Base-by-base conservation (phyloP, 345 rosid genomes). In the Citrus mangshanensis region DNA sequence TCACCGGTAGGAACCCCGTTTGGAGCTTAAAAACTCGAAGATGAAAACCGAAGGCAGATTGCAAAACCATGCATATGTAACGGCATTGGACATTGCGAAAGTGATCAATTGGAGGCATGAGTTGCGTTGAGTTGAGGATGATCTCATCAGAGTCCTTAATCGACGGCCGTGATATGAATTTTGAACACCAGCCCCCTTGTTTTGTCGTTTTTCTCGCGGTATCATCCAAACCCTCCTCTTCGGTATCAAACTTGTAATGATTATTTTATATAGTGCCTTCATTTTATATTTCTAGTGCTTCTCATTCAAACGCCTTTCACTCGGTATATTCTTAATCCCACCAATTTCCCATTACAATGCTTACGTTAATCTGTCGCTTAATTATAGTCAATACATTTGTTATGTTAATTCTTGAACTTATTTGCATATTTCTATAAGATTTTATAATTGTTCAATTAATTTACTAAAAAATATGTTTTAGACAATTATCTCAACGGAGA, bases 231-330 rank as follows among this genome's bases (percentile, higher is more conserved):
- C 81, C 49, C 54, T 65, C 35, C 70, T 37, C 63, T 6, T 28
- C 18, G 80, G 88, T 16, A 86, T 86, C 90, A 87, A 86, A 81
- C 62, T 76, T 78, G 0, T 79, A 42, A 78, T 87, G 82, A 83
- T 81, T 80, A 42, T 83, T 38, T 28, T 27, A 1, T 46, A 0
- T 3, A 73, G 80, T 76, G 81, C 73, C 74, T 54, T 60, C 54
- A 16, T 72, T 40, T 72, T 46, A 58, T 40, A 24, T 22, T 62
- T 9, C 3, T 38, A 12, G 49, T 12, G 70, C 28, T 3, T 0
- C 22, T 51, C 5, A 70, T 7, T 9, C 28, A 12, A 24, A 10
- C 22, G 21, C 30, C 19, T 74, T 34, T 27, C 18, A 7, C 3
- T 61, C 49, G 16, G 49, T 51, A 51, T 13, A 56, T 10, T 14